Percentiles rank a stretch among this genome's conserved stretches.
phyloP scores from a whole-genome alignment of 805 yeast species.

The Wilhelminamyces savonicus region DNA sequence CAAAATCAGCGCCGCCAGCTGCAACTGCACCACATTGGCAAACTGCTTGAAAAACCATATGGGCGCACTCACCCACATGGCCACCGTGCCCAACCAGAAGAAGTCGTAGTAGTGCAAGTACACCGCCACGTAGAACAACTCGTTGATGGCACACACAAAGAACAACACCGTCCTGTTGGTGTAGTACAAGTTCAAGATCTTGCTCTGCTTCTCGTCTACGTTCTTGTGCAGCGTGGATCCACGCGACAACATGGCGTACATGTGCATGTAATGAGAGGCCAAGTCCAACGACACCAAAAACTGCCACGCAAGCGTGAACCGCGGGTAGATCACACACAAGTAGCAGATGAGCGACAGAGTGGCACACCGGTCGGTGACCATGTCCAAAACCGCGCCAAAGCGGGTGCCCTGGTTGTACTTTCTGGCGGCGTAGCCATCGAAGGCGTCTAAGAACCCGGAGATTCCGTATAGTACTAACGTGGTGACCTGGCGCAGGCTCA shows the following conservation, averaged over 20 bases:
- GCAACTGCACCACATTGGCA: constrained; percentile 83
- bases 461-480: constrained; percentile 76
- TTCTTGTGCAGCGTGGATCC: constrained; percentile 83
- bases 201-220: constrained; percentile 63
- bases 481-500: constrained; percentile 77
- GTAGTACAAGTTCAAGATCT: constrained; percentile 78
- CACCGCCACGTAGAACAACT: constrained; percentile 83
- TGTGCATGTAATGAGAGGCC: constrained; percentile 96
- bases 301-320: constrained; percentile 68
- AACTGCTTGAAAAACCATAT: constrained; percentile 87
- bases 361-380: constrained; percentile 98
- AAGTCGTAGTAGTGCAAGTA: constrained; percentile 68
- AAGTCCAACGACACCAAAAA: constrained; percentile 75
- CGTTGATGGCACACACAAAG: constrained; percentile 88
- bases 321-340: constrained; percentile 74
- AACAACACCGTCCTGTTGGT: constrained; percentile 79
- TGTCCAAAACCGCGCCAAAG: constrained; percentile 95
- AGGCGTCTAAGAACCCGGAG: constrained; percentile 90
- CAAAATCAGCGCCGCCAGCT: constrained; percentile 73
- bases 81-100: constrained; percentile 54
- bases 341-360: constrained; percentile 90
- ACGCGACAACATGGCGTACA: constrained; percentile 84
- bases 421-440: constrained; percentile 95
- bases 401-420: constrained; percentile 80
- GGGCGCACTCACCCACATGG: constrained; percentile 65